Conservation (phyloP, 2,329 filamentous ascomycete genomes). For the Aureobasidium zeae region DNA sequence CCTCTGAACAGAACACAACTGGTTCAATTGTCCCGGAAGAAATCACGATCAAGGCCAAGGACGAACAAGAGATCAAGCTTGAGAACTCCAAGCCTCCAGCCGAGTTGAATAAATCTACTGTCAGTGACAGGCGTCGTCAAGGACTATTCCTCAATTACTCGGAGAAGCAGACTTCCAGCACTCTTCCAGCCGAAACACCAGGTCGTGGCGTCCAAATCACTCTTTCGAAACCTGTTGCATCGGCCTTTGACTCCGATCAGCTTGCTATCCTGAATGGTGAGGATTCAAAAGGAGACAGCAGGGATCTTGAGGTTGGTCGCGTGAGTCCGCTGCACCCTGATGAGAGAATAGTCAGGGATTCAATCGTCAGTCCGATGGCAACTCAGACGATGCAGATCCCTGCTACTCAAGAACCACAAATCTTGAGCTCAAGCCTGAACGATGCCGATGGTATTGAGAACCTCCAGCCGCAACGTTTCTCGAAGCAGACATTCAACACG, state of each 20-base stretch:
- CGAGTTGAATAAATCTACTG: background rate
- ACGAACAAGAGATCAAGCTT: background rate
- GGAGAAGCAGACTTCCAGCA: background rate
- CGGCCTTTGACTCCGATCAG: background rate
- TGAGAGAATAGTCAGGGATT: conserved; percentile 25
- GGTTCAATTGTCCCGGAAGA: conserved; percentile 4
- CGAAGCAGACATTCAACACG: background rate
- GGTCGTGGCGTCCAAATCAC: background rate
- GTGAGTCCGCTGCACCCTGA: conserved; percentile 26
- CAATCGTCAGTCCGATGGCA: conserved; percentile 28
- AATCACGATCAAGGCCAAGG: conserved; percentile 10
- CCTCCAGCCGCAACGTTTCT: background rate
- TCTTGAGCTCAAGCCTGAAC: background rate
- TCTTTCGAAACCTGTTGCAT: background rate
- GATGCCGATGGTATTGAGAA: background rate
- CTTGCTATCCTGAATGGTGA: background rate
- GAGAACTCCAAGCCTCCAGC: background rate
- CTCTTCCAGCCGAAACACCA: background rate
- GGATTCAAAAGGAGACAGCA: background rate
- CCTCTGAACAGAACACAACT: conserved; percentile 18
- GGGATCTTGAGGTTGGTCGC: conserved; percentile 15
- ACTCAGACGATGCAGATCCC: conserved; percentile 24
- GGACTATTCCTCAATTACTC: conserved; percentile 1
- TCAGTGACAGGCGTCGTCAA: background rate
- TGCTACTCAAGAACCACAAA: conserved; percentile 1